phyloP scores from a whole-genome alignment of 2,329 filamentous ascomycete species.

The Colletotrichum incanum region DNA sequence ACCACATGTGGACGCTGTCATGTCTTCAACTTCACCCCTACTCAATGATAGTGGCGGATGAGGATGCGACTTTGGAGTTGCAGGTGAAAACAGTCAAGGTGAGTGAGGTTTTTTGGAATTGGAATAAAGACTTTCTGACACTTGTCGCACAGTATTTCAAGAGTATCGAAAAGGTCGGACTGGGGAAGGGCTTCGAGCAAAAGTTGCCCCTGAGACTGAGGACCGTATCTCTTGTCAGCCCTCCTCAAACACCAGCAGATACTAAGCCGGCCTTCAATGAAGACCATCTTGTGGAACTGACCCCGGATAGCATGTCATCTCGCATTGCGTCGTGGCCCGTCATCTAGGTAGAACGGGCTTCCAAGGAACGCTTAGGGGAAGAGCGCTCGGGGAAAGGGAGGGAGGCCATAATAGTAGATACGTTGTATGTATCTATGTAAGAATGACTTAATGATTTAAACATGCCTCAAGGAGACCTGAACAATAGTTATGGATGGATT shows the following conservation, averaged over 20 bases:
- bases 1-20: constrained; percentile 87
- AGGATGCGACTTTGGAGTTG: constrained; percentile 77
- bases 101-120: not conserved
- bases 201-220: constrained; percentile 54
- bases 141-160: constrained; percentile 61
- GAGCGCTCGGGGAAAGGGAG: too few species aligned
- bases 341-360: not conserved
- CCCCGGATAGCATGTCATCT: constrained; percentile 45
- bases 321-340: constrained; percentile 41
- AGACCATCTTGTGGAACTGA: constrained; percentile 38
- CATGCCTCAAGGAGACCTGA: not conserved
- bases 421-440: not conserved
- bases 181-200: constrained; percentile 61
- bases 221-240: constrained; percentile 40
- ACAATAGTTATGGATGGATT: not conserved
- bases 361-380: too few species aligned
- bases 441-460: not conserved
- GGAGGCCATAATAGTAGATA: not conserved
- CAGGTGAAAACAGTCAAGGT: constrained; percentile 76
- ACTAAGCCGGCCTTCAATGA: constrained; percentile 27
- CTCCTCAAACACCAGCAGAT: constrained; percentile 45
- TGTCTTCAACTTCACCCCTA: constrained; percentile 81
- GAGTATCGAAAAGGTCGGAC: constrained; percentile 71
- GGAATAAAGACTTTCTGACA: not conserved
- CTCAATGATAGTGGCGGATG: constrained; percentile 82